Conservation (phyloP, 345 rosid species). For the Adansonia digitata region DNA sequence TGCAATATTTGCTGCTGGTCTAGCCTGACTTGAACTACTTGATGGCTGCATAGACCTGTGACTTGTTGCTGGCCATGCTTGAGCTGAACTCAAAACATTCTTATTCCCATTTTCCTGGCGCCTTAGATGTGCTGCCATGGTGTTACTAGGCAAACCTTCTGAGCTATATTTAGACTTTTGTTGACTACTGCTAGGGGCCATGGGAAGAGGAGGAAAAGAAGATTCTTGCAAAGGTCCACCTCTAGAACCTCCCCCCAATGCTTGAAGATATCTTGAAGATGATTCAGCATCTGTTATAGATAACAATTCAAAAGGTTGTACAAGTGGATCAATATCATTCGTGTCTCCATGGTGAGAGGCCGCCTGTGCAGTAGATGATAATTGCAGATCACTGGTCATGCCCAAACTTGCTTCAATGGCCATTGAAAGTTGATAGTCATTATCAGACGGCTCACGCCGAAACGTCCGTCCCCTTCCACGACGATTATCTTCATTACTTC, state of each 20-base stretch:
- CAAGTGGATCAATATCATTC: slow-evolving; percentile 47
- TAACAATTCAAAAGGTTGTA: slow-evolving; percentile 58
- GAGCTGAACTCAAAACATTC: slow-evolving; percentile 33
- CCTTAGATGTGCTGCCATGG: slow-evolving; percentile 65
- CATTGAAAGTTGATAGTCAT: slow-evolving; percentile 40
- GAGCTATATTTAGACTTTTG: slow-evolving; percentile 31
- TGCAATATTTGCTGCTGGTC: slow-evolving; percentile 21
- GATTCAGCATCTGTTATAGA: slow-evolving; percentile 43
- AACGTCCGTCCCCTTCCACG: slow-evolving; percentile 76
- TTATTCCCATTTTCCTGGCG: slow-evolving; percentile 38
- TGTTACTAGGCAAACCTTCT: slow-evolving; percentile 26
- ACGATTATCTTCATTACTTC: slow-evolving; percentile 55
- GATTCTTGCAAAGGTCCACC: slow-evolving; percentile 57
- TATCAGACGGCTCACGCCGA: slow-evolving; percentile 61
- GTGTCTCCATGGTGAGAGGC: slow-evolving; percentile 34
- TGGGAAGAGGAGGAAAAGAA: slow-evolving; percentile 88
- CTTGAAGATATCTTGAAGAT: slow-evolving; percentile 76
- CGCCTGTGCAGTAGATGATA: slow-evolving; percentile 39
- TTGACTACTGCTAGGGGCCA: slow-evolving; percentile 36
- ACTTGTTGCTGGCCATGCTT: slow-evolving; percentile 58
- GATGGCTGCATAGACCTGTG: slow-evolving; percentile 28
- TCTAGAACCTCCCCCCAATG: slow-evolving; percentile 58
- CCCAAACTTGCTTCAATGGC: slow-evolving; percentile 63
- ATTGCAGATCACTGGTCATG: slow-evolving; percentile 33
- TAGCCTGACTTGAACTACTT: slow-evolving; percentile 26